Percentiles rank a stretch among this genome's conserved stretches.
phyloP scores from a whole-genome alignment of 1,284 basidiomycete genomes.

The Tylopilus orsonianus region DNA sequence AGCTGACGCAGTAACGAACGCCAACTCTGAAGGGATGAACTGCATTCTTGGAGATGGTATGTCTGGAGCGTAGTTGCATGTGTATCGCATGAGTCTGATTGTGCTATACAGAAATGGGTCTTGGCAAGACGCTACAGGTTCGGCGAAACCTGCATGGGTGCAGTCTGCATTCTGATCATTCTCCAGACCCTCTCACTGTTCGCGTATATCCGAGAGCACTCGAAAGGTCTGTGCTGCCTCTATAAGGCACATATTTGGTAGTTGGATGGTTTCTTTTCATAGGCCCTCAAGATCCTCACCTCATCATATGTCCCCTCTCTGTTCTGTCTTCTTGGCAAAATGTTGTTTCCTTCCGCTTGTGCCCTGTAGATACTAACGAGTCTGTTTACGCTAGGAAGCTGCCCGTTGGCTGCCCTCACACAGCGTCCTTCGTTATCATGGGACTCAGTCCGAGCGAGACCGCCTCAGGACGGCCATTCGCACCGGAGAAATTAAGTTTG shows the following conservation, averaged over 20 bases:
- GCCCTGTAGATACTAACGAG: not conserved
- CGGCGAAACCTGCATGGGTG: not conserved
- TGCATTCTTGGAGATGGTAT: slow-evolving; percentile 59
- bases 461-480: slow-evolving; percentile 43
- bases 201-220: slow-evolving; percentile 51
- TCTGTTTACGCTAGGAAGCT: slow-evolving; percentile 41
- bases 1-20: not conserved
- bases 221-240: slow-evolving; percentile 33
- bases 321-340: slow-evolving; percentile 58
- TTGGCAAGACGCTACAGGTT: slow-evolving; percentile 65
- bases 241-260: not conserved
- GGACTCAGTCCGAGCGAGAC: slow-evolving; percentile 45
- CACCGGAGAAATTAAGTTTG: slow-evolving; percentile 33
- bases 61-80: slow-evolving; percentile 16
- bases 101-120: slow-evolving; percentile 48
- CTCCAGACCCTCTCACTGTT: slow-evolving; percentile 56
- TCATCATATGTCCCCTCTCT: slow-evolving; percentile 62
- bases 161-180: slow-evolving; percentile 2
- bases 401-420: slow-evolving; percentile 56
- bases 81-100: slow-evolving; percentile 11
- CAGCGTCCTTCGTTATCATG: slow-evolving; percentile 51
- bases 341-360: slow-evolving; percentile 25
- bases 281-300: slow-evolving; percentile 48
- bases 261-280: not conserved
- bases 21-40: slow-evolving; percentile 46